Percentiles rank a stretch among this genome's conserved stretches.
These are phyloP conservation scores for Fusarium citri DNA, from an alignment of 2,329 filamentous ascomycete genomes.

Conservation along the genomic window DNA sequence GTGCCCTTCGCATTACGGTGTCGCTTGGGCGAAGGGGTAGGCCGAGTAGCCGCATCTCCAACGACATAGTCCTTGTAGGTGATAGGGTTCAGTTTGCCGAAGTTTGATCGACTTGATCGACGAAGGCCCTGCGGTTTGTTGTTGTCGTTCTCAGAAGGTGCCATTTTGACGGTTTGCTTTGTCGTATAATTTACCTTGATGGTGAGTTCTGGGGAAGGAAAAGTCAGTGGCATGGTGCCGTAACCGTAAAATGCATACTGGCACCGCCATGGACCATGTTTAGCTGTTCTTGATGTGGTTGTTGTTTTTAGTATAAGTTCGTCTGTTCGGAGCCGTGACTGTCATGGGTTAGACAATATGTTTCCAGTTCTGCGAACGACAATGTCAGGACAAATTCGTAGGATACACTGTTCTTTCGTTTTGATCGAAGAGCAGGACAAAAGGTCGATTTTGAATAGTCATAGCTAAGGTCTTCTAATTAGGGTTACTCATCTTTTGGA, in stretches of 20 bases:
- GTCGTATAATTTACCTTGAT: not conserved
- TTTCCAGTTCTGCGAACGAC: not conserved
- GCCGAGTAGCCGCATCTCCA: slow-evolving; percentile 1
- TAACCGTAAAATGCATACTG: not conserved
- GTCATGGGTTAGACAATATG: too few species aligned
- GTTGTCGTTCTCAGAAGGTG: not conserved
- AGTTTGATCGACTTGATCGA: slow-evolving; percentile 7
- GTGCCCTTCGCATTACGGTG: not conserved
- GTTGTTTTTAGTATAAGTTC: not conserved
- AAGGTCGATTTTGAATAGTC: not conserved
- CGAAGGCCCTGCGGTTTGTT: not conserved
- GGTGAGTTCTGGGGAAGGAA: not conserved
- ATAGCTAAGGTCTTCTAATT: not conserved
- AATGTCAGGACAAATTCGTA: slow-evolving; percentile 3
- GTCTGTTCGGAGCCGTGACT: not conserved
- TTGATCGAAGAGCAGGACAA: not conserved
- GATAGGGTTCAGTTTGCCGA: not conserved
- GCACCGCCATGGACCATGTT: not conserved
- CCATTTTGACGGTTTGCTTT: slow-evolving; percentile 2
- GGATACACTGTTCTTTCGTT: not conserved
- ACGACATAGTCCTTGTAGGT: not conserved
- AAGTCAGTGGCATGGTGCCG: not conserved
- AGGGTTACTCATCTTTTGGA: not conserved
- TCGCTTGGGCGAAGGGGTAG: not conserved
- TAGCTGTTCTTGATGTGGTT: not conserved